Percentiles rank a stretch among this genome's conserved stretches.
phyloP scores from a whole-genome alignment of 202 grass and related monocot genomes.

The Brachypodium distachyon region DNA sequence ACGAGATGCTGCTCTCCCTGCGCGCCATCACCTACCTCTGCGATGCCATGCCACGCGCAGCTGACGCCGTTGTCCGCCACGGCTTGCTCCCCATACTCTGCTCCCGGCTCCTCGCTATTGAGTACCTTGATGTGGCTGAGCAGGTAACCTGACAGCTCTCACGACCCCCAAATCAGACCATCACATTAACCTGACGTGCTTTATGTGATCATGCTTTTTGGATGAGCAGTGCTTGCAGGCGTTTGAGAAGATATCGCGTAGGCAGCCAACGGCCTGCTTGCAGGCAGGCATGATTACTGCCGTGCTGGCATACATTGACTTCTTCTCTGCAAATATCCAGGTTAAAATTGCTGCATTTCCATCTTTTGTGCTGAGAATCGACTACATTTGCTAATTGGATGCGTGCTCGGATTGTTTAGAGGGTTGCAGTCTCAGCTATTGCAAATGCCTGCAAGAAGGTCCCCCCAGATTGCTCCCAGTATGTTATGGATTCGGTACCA shows the following conservation, averaged over 20 bases:
- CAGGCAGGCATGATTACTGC: slow-evolving; percentile 64
- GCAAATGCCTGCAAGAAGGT: slow-evolving; percentile 73
- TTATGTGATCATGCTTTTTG: not conserved
- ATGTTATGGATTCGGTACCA: slow-evolving; percentile 64
- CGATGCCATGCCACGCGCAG: slow-evolving; percentile 74
- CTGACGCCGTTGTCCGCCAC: slow-evolving; percentile 55
- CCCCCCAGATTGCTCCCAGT: slow-evolving; percentile 45
- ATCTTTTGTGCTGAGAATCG: not conserved
- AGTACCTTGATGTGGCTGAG: slow-evolving; percentile 87
- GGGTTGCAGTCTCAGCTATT: slow-evolving; percentile 64
- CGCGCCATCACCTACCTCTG: slow-evolving; percentile 91
- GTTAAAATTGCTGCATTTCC: slow-evolving; percentile 9
- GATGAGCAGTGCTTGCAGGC: slow-evolving; percentile 70
- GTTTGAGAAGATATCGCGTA: slow-evolving; percentile 81
- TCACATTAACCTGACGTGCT: slow-evolving; percentile 1
- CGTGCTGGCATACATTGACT: slow-evolving; percentile 65
- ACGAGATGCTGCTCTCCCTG: slow-evolving; percentile 65
- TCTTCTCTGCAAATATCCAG: slow-evolving; percentile 82
- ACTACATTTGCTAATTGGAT: slow-evolving; percentile 17
- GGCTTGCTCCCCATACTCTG: slow-evolving; percentile 75
- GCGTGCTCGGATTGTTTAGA: slow-evolving; percentile 36
- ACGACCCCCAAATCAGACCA: not conserved
- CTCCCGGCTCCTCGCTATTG: slow-evolving; percentile 56
- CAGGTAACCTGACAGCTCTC: slow-evolving; percentile 40
- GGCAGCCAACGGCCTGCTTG: slow-evolving; percentile 61